Evolutionary conservation across 371 early-diverging fungal genomes (phyloP).

Genomic region (Rhizopus sp.): DNA sequence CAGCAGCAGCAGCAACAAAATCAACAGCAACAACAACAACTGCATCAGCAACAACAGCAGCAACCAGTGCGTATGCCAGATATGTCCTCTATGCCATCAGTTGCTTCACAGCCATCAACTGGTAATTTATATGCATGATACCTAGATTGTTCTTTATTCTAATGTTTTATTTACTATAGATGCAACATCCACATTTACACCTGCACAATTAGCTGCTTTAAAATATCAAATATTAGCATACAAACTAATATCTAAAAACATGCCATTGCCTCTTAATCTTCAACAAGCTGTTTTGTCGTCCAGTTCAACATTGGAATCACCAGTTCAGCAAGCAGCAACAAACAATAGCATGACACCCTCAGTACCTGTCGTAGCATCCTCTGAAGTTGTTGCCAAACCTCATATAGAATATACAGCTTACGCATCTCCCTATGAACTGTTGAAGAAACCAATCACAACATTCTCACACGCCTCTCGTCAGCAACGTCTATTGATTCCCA

Average conservation of each 20-base stretch:
- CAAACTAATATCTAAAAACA: slow-evolving; percentile 77
- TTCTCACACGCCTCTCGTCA: slow-evolving; percentile 63
- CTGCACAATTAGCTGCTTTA: slow-evolving; percentile 68
- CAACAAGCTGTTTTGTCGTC: slow-evolving; percentile 72
- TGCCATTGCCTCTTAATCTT: slow-evolving; percentile 74
- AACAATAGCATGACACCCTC: background rate
- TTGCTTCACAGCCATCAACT: background rate
- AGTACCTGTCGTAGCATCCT: background rate
- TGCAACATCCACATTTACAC: slow-evolving; percentile 42
- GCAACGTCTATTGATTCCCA: slow-evolving; percentile 71
- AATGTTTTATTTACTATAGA: slow-evolving; percentile 12
- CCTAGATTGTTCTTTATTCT: background rate
- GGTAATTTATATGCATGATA: background rate
- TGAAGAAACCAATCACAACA: slow-evolving; percentile 52
- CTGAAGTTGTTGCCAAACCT: background rate
- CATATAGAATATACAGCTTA: slow-evolving; percentile 29
- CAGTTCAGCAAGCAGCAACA: slow-evolving; percentile 10
- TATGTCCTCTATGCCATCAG: background rate
- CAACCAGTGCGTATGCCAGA: slow-evolving; percentile 19
- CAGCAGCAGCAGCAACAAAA: slow-evolving; percentile 8
- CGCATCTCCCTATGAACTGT: slow-evolving; percentile 56
- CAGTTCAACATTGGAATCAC: slow-evolving; percentile 9
- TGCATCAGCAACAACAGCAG: slow-evolving; percentile 4
- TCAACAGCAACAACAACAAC: slow-evolving; percentile 29
- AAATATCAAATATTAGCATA: slow-evolving; percentile 83